Conservation (phyloP, 495 filamentous ascomycete species). For the Parathielavia appendiculata region DNA sequence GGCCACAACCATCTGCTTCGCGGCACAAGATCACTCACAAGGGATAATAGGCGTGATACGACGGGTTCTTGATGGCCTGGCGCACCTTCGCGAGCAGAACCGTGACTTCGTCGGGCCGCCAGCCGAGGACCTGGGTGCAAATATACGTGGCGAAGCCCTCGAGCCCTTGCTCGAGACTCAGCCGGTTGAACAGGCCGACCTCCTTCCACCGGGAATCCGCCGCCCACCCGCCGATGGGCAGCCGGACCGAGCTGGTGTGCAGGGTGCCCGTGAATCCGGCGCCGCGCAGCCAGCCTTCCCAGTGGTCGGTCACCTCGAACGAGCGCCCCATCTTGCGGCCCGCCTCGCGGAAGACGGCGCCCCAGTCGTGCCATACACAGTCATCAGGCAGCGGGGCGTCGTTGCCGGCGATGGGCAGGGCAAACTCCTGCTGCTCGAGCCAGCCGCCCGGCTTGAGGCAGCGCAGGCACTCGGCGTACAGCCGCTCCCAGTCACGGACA, state of each 20-base stretch:
- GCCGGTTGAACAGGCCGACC: conserved; percentile 31
- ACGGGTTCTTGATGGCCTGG: conserved; percentile 35
- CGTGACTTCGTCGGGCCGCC: conserved; percentile 43
- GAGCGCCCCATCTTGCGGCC: conserved; percentile 38
- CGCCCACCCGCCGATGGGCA: conserved; percentile 53
- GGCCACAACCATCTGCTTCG: too few species aligned
- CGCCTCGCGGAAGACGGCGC: conserved; percentile 31
- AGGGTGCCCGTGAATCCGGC: conserved; percentile 53
- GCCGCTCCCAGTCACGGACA: conserved; percentile 47
- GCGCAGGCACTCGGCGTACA: conserved; percentile 35
- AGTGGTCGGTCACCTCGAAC: conserved; percentile 13
- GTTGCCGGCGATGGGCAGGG: not conserved
- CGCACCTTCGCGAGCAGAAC: conserved; percentile 36
- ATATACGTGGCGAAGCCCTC: conserved; percentile 43
- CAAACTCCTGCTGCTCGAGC: conserved; percentile 20
- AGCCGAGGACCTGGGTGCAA: conserved; percentile 42
- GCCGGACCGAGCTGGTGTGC: conserved; percentile 40
- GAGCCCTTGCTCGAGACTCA: conserved; percentile 38
- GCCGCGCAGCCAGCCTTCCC: conserved; percentile 41
- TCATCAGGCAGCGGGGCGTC: not conserved
- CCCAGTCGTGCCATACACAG: conserved; percentile 3
- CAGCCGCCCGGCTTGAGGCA: conserved; percentile 42
- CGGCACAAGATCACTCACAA: conserved; percentile 27
- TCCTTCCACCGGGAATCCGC: conserved; percentile 42
- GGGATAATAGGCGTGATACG: conserved; percentile 40